phyloP scores from a whole-genome alignment of 805 yeast species.

The Candida dajiaensis region DNA sequence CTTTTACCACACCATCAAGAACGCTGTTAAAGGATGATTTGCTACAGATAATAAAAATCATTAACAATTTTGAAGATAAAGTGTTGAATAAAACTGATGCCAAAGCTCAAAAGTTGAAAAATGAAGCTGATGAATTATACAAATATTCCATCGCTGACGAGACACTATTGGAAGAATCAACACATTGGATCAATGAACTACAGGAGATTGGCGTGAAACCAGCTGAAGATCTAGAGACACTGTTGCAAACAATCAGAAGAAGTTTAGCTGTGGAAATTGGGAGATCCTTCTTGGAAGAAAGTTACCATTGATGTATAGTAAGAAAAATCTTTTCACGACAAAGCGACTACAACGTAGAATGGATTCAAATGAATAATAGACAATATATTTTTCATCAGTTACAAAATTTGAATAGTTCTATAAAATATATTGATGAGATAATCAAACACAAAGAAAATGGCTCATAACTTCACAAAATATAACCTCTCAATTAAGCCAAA shows the following conservation, averaged over 20 bases:
- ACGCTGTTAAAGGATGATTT: conserved; percentile 18
- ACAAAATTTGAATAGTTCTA: background rate
- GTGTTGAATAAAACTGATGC: conserved; percentile 5
- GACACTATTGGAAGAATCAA: background rate
- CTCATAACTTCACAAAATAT: background rate
- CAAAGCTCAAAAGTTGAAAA: conserved; percentile 9
- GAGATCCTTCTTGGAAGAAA: conserved; percentile 12
- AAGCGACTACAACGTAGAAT: background rate
- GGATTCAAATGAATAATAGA: background rate
- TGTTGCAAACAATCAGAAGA: conserved; percentile 19
- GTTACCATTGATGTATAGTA: background rate
- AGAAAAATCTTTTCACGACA: background rate
- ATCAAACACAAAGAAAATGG: background rate
- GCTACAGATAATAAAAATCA: conserved; percentile 14
- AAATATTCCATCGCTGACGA: conserved; percentile 10
- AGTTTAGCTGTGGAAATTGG: conserved; percentile 21
- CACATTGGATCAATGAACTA: conserved; percentile 19
- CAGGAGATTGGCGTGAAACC: conserved; percentile 13
- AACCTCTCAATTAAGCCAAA: background rate
- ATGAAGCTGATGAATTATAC: conserved; percentile 18
- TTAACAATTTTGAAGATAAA: conserved; percentile 17
- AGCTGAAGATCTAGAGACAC: conserved; percentile 12
- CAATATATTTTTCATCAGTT: background rate
- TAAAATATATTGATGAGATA: background rate
- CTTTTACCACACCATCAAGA: conserved; percentile 16